Evolutionary conservation across 164 flowering plant genomes (phyloP).

Genomic region (Warburgia ugandensis): DNA sequence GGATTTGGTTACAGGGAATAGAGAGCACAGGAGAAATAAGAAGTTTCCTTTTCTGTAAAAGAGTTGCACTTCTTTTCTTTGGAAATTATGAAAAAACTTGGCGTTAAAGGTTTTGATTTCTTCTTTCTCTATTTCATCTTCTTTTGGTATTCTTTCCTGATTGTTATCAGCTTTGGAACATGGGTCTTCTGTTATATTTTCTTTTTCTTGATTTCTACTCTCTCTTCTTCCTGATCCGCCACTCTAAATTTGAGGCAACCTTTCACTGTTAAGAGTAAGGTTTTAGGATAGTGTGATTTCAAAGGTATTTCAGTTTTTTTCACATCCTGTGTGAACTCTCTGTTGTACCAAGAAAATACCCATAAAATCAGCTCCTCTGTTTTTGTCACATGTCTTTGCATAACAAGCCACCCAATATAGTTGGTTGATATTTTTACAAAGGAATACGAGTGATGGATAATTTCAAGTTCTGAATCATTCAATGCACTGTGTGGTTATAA

Average conservation of each 20-base stretch:
- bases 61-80: background rate
- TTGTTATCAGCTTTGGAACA: too few species aligned
- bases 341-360: background rate
- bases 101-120: constrained; percentile 1
- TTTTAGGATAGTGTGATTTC: background rate
- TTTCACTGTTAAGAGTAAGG: background rate
- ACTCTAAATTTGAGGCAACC: background rate
- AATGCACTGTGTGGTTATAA: too few species aligned
- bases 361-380: too few species aligned
- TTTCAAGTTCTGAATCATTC: too few species aligned
- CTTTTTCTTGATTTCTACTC: too few species aligned
- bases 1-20: background rate
- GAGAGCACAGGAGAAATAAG: background rate
- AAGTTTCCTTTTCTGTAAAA: background rate
- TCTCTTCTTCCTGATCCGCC: background rate
- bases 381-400: too few species aligned
- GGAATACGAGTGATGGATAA: too few species aligned
- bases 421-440: too few species aligned
- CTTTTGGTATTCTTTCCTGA: background rate
- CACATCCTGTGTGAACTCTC: background rate
- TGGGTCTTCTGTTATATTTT: too few species aligned
- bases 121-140: background rate
- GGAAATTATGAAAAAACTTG: background rate
- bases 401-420: too few species aligned
- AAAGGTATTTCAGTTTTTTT: background rate